Conservation (phyloP, 1,284 basidiomycete genomes). For the Papiliotrema nemorosa region DNA sequence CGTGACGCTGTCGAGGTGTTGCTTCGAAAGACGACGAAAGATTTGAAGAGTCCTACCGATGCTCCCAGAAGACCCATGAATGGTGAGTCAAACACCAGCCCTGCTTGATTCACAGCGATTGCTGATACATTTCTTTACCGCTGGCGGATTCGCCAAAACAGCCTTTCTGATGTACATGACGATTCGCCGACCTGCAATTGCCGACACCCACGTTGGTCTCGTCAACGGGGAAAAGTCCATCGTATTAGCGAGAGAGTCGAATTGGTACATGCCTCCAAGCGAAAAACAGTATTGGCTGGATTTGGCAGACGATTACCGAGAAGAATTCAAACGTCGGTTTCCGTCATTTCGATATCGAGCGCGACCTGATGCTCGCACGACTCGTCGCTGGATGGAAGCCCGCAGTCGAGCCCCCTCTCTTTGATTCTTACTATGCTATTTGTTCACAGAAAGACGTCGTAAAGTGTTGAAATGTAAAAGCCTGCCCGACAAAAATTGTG, state of each 20-base stretch:
- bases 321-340: no score
- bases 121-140: no score
- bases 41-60: not conserved
- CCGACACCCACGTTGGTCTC: not conserved
- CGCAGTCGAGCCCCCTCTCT: no score
- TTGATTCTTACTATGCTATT: no score
- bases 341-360: no score
- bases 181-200: not conserved
- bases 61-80: conserved; percentile 4
- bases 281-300: conserved; percentile 5
- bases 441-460: no score
- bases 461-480: no score
- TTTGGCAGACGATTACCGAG: conserved; percentile 3
- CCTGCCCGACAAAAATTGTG: no score
- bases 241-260: conserved; percentile 2
- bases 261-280: conserved; percentile 3
- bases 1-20: not conserved
- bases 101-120: no score
- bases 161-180: conserved; percentile 5
- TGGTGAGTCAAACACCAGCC: conserved; percentile 3
- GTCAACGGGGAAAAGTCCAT: conserved; percentile 2
- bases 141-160: no score
- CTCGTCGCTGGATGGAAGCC: no score
- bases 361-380: no score
- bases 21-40: conserved; percentile 3